A percentile compares a stretch with the other conserved stretches of the same genome.
These are phyloP conservation scores for Trametes punicea DNA, from an alignment of 768 basidiomycete species.

Conservation along the genomic window DNA sequence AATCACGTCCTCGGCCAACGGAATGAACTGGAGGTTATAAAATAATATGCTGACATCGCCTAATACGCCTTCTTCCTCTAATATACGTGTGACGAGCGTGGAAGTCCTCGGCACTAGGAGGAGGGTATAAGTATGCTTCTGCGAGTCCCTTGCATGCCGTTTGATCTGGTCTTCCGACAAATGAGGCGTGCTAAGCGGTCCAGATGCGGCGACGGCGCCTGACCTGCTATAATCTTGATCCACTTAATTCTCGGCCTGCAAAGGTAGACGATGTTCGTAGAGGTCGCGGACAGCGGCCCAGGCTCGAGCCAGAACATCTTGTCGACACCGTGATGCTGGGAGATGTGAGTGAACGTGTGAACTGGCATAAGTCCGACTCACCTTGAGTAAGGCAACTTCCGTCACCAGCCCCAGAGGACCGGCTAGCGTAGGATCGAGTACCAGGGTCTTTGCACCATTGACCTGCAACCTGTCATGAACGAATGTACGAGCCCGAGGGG, in stretches of 20 bases:
- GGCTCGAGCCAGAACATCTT: constrained; percentile 99
- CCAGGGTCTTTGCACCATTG: constrained; percentile 92
- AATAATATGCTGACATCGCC: constrained; percentile 88
- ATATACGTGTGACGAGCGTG: constrained; percentile 75
- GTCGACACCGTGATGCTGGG: constrained; percentile 95
- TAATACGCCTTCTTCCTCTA: constrained; percentile 96
- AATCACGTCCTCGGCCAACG: constrained; percentile 87
- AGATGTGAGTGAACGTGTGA: neutral
- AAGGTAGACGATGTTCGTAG: constrained; percentile 89
- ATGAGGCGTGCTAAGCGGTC: constrained; percentile 22
- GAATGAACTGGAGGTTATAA: constrained; percentile 92
- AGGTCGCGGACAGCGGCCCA: constrained; percentile 77
- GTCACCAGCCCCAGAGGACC: constrained; percentile 95
- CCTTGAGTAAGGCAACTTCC: constrained; percentile 91
- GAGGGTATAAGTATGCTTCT: constrained; percentile 81
- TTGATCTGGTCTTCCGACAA: constrained; percentile 82
- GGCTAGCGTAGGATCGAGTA: constrained; percentile 83
- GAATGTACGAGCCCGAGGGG: neutral
- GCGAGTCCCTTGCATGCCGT: constrained; percentile 63
- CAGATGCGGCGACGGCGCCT: constrained; percentile 27
- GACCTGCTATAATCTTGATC: constrained; percentile 90
- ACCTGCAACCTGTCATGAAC: constrained; percentile 44
- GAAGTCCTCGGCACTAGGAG: constrained; percentile 87
- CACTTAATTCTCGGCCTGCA: constrained; percentile 83
- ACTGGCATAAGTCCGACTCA: constrained; percentile 27